Conservation (phyloP, 371 early-diverging fungal genomes). For the Syncephalis fuscata region DNA sequence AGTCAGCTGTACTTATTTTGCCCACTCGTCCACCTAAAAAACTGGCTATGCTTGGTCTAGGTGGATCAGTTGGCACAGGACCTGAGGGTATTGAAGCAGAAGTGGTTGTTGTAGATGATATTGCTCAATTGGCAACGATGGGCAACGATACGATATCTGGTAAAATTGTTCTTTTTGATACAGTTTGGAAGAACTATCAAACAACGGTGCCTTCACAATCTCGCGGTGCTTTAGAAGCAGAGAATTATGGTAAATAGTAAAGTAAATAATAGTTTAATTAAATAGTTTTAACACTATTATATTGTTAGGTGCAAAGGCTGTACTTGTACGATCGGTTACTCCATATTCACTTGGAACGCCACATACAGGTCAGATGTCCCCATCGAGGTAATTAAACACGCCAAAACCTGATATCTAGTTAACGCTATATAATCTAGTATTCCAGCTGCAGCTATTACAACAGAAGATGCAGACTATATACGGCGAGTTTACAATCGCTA, state of each 20-base stretch:
- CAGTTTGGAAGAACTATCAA: constrained; percentile 16
- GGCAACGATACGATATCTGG: constrained; percentile 17
- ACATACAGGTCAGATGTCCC: constrained; percentile 24
- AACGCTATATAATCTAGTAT: constrained; percentile 7
- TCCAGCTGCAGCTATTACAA: constrained; percentile 29
- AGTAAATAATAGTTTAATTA: not conserved
- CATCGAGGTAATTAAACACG: no score
- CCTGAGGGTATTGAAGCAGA: constrained; percentile 23
- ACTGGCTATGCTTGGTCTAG: constrained; percentile 28
- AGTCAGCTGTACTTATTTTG: constrained; percentile 22
- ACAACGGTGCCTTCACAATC: constrained; percentile 11
- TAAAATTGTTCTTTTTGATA: constrained; percentile 27
- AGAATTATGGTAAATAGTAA: constrained; percentile 14
- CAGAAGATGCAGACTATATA: constrained; percentile 29
- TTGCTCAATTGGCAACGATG: constrained; percentile 19
- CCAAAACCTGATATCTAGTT: not conserved
- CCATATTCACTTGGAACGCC: constrained; percentile 21
- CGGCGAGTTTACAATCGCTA: constrained; percentile 19
- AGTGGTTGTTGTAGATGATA: constrained; percentile 20
- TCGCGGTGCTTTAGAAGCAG: constrained; percentile 23
- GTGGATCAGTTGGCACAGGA: constrained; percentile 22
- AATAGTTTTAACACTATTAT: not conserved
- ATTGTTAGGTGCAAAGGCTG: constrained; percentile 19
- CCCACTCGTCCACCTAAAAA: constrained; percentile 24
- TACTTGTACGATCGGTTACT: constrained; percentile 25